These are phyloP conservation scores for Penicillium expansum DNA, from an alignment of 2,329 filamentous ascomycete species.

Conservation along the genomic window DNA sequence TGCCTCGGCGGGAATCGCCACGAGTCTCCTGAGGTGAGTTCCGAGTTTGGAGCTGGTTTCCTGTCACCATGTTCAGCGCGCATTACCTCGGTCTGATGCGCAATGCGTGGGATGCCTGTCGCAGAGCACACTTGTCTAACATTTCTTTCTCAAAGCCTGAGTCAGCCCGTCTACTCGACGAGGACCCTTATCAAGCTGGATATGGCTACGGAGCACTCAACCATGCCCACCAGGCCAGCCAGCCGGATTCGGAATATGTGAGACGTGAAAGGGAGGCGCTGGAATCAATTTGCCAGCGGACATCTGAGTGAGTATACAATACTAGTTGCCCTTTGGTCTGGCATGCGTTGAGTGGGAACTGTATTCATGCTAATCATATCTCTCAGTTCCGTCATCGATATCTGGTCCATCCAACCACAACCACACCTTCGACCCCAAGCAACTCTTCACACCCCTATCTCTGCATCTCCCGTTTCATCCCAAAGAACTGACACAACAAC, in stretches of 20 bases:
- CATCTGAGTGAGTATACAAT: slow-evolving; percentile 43
- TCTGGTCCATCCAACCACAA: slow-evolving; percentile 46
- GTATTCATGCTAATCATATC: not conserved
- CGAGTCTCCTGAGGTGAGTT: slow-evolving; percentile 37
- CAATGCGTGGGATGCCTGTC: slow-evolving; percentile 4
- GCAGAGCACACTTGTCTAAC: slow-evolving; percentile 11
- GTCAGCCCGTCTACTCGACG: slow-evolving; percentile 45
- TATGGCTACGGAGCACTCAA: slow-evolving; percentile 46
- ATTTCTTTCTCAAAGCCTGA: slow-evolving; percentile 30
- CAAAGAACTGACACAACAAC: slow-evolving; percentile 12
- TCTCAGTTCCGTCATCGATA: slow-evolving; percentile 45
- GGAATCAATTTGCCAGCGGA: slow-evolving; percentile 47
- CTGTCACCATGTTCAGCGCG: slow-evolving; percentile 10
- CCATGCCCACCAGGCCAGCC: slow-evolving; percentile 35
- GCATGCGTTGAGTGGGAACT: no score
- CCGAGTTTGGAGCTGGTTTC: not conserved
- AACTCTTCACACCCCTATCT: slow-evolving; percentile 33
- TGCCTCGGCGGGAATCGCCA: slow-evolving; percentile 42
- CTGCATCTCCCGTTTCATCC: slow-evolving; percentile 24
- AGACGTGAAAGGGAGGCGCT: slow-evolving; percentile 46
- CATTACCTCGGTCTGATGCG: slow-evolving; percentile 15
- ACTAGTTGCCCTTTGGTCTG: not conserved
- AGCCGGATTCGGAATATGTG: slow-evolving; percentile 43
- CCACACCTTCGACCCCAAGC: slow-evolving; percentile 40
- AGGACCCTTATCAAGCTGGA: slow-evolving; percentile 45